phyloP scores from a whole-genome alignment of 2,329 filamentous ascomycete species.

The Cadophora sp. region DNA sequence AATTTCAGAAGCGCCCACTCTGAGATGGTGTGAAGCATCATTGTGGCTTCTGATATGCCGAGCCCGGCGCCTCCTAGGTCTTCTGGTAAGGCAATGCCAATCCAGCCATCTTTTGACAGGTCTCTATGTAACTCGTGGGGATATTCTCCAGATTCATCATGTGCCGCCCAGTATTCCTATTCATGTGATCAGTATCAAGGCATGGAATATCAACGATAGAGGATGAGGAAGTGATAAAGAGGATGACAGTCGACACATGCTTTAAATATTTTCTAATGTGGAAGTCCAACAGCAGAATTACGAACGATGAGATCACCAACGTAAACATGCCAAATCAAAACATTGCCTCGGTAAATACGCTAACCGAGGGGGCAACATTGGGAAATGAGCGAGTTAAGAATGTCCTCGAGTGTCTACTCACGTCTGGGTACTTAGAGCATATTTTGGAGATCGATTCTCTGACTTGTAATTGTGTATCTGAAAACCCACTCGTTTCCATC shows the following conservation, averaged over 20 bases:
- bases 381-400: neutral
- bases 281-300: neutral
- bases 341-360: conserved; percentile 11
- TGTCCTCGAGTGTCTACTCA: conserved; percentile 27
- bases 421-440: conserved; percentile 72
- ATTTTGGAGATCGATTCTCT: conserved; percentile 72
- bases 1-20: conserved; percentile 54
- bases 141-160: conserved; percentile 72
- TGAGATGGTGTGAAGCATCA: conserved; percentile 86
- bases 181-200: conserved; percentile 5
- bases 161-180: conserved; percentile 74
- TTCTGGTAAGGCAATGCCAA: conserved; percentile 81
- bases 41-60: conserved; percentile 81
- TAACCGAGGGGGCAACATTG: neutral
- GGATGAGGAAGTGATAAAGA: neutral
- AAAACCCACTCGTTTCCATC: conserved; percentile 78
- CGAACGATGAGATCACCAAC: neutral
- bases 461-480: conserved; percentile 74
- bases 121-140: conserved; percentile 79
- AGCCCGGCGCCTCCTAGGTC: conserved; percentile 76
- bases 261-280: neutral
- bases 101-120: conserved; percentile 77
- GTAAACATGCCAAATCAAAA: conserved; percentile 8
- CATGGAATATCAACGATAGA: neutral
- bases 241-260: neutral